Evolutionary conservation across 495 filamentous ascomycete genomes (phyloP), one percentile per base, ranked within the genome.

Genomic region (Aspergillus sclerotiicarbonarius): DNA sequence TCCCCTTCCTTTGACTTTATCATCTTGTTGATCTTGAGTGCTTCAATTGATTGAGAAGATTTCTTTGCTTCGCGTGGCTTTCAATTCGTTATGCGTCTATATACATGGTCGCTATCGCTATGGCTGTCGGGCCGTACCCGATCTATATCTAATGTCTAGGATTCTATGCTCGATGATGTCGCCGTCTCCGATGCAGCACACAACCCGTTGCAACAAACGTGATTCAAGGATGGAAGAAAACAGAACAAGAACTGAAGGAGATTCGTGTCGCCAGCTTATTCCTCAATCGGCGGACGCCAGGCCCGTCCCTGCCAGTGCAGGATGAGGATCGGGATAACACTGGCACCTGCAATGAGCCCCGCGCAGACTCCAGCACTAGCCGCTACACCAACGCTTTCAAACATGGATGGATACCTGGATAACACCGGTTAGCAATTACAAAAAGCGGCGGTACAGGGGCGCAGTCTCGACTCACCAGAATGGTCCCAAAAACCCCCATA

Each of bases 401-500:
- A 77, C 78, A 83, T 81, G 21, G 61, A 37, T 16, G 80, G 77
- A 51, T 82, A 80, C 78, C 76, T 78, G 30, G 31, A 49, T 15
- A 21, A 8, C 13, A 9, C 12, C 37, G 33, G 32, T 62, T 59
- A 63, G 64, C 46, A 32, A 58, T 20, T 39, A 15, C 51, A 20
- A 15, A 57, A 6, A 10, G 8, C 5, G 20, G 15, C 30, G 44
- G 13, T 45, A n/a, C 20, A 37, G 2, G 9, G 3, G 7, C n/a
- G n/a, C 44, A 50, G 13, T 6, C 31, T 29, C 47, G 47, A 61
- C 66, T 46, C 65, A 82, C 79, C 80, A 84, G 55, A 84, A 84
- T 3, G 79, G 79, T 1, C 82, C 82, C 65, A 84, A 79, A 59
- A 85, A 85, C 0, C 80, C 81, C 80, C 80, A 84, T 4, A 70